Percentiles rank a stretch among this genome's conserved stretches.
These are phyloP conservation scores for Pochonia chlamydosporia DNA, from an alignment of 2,329 filamentous ascomycete species.

Conservation along the genomic window DNA sequence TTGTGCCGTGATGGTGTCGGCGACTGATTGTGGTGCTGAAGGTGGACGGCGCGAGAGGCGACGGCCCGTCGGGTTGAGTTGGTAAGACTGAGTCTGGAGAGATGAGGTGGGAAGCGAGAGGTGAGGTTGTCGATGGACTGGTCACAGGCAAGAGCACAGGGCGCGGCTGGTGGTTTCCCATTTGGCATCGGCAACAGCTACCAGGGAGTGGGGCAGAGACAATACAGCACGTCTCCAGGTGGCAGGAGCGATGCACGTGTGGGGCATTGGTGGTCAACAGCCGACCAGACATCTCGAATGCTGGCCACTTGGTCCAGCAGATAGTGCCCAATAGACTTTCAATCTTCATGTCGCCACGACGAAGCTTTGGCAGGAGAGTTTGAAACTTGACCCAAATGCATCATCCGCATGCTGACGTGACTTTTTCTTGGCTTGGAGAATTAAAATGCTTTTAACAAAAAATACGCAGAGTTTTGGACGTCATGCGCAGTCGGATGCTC, in stretches of 20 bases:
- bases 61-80: not conserved
- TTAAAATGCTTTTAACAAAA: too few relatives aligned
- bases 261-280: not conserved
- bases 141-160: not conserved
- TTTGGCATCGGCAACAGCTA: not conserved
- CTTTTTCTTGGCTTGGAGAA: too few relatives aligned
- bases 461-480: too few relatives aligned
- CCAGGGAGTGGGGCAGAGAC: not conserved
- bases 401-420: too few relatives aligned
- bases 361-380: too few relatives aligned
- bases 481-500: too few relatives aligned
- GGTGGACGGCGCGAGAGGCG: not conserved
- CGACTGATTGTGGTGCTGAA: not conserved
- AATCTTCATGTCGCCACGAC: too few relatives aligned
- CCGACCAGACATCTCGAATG: too few relatives aligned
- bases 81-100: not conserved
- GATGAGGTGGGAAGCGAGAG: not conserved
- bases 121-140: not conserved
- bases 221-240: not conserved
- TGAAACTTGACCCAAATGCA: too few relatives aligned
- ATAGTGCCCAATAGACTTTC: too few relatives aligned
- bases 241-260: not conserved
- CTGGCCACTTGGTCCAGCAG: too few relatives aligned
- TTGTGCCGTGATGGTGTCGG: not conserved
- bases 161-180: not conserved